Evolutionary conservation across 805 yeast species (phyloP), one percentile per base, ranked within the genome.

Genomic region (Ogataea trehaloabstinens): DNA sequence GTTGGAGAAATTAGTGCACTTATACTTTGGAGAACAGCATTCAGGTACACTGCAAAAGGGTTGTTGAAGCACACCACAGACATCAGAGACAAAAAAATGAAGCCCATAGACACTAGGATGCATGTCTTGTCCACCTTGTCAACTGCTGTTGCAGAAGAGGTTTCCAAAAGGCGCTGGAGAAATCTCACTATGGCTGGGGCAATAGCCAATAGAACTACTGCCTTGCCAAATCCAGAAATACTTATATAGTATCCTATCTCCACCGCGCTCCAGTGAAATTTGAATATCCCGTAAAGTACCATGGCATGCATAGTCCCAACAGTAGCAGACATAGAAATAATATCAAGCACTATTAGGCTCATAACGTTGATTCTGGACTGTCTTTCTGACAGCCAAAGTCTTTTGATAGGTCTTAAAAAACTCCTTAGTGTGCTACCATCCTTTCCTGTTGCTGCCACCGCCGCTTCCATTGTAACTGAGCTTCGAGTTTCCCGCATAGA

Each of bases 221-320:
- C 76, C 46, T 73, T 67, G 2, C 74, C 60, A 3, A 73, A 40
- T 24, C 81, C 80, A 2, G 68, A 43, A 3, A 73, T 45, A 0
- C 84, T 73, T 42, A 80, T 58, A 35, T 71, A 70, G 40, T 70
- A 73, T 2, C 85, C 84, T 33, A 82, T 53, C 29, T 71, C 70
- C 4, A 65, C 68, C 11, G 80, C 67, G 7, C 55, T 58, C 82
- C 85, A 77, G 24, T 64, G 45, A 53, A 70, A 79, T 21, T 49
- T 52, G 46, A 63, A 73, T 8, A 78, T 71, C 1, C 77, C 73
- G 47, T 70, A 80, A 8, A 80, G 55, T 2, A 76, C 54, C 24
- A 70, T 41, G 1, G 74, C 61, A 13, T 70, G 67, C 8, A 65
- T 59, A 5, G 62, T 31, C 0, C 70, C 65, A 3, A 61, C 54